Evolutionary conservation across 2,329 filamentous ascomycete species (phyloP).

Genomic region (Fusarium irregulare): DNA sequence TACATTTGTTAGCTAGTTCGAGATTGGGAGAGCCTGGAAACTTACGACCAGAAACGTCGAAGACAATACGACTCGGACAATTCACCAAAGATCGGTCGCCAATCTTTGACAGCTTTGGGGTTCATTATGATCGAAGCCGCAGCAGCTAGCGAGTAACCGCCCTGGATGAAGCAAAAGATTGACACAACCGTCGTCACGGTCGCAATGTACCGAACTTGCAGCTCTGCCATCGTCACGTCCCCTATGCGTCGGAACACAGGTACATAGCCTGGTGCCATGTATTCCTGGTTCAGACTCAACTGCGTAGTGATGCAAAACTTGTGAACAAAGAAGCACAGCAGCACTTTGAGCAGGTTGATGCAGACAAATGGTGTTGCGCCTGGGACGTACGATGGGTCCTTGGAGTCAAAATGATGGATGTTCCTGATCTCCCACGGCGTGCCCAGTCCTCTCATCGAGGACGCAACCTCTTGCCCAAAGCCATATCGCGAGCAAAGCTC

Average conservation of each 20-base stretch:
- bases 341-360: conserved; percentile 26
- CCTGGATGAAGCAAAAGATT: conserved; percentile 40
- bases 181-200: conserved; percentile 37
- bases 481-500: conserved; percentile 28
- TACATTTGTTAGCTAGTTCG: neutral
- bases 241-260: conserved; percentile 30
- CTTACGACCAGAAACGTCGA: conserved; percentile 39
- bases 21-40: neutral
- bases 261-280: conserved; percentile 24
- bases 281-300: conserved; percentile 23
- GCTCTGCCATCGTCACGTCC: conserved; percentile 14
- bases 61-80: conserved; percentile 29
- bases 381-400: conserved; percentile 24
- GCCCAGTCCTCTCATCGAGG: conserved; percentile 37
- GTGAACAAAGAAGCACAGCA: conserved; percentile 30
- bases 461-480: conserved; percentile 38
- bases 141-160: conserved; percentile 33
- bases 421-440: conserved; percentile 40
- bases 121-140: conserved; percentile 23
- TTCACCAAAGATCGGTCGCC: conserved; percentile 35
- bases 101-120: conserved; percentile 29
- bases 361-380: conserved; percentile 11
- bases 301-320: conserved; percentile 34
- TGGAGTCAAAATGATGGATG: conserved; percentile 38
- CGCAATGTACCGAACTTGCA: conserved; percentile 35